Evolutionary conservation across 164 flowering plant species (phyloP).

Genomic region (Aristolochia fimbriata): DNA sequence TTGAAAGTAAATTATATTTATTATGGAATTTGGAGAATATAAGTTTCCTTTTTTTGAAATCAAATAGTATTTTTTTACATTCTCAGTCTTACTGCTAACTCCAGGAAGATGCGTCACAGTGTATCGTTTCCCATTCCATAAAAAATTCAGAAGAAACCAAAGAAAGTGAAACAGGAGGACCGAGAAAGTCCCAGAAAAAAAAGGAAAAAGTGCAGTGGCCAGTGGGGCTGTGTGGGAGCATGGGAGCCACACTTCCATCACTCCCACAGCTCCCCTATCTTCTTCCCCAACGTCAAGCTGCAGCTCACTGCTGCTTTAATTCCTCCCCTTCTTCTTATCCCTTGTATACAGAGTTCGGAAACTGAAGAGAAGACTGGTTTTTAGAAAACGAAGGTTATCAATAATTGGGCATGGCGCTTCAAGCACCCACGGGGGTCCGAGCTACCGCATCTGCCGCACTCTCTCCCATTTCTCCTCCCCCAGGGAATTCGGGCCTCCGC

Average conservation of each 20-base stretch:
- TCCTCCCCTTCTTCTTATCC: not conserved
- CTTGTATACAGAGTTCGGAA: too few species aligned
- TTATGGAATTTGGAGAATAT: too few species aligned
- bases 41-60: too few species aligned
- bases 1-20: too few species aligned
- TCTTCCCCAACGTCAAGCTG: not conserved
- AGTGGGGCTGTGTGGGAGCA: constrained; percentile 3
- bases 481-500: constrained; percentile 30
- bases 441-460: constrained; percentile 5
- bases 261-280: not conserved
- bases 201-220: too few species aligned
- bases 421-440: constrained; percentile 21
- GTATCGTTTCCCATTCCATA: too few species aligned
- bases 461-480: constrained; percentile 23
- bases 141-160: too few species aligned
- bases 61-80: too few species aligned
- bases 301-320: not conserved
- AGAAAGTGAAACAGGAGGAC: not conserved
- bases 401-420: constrained; percentile 31
- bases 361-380: too few species aligned
- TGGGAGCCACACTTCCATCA: constrained; percentile 4
- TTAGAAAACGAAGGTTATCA: not conserved
- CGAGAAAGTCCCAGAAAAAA: not conserved
- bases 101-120: too few species aligned
- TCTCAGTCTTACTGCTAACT: too few species aligned